Evolutionary conservation across 2,329 filamentous ascomycete genomes (phyloP).

Genomic region (Talaromyces sp.): DNA sequence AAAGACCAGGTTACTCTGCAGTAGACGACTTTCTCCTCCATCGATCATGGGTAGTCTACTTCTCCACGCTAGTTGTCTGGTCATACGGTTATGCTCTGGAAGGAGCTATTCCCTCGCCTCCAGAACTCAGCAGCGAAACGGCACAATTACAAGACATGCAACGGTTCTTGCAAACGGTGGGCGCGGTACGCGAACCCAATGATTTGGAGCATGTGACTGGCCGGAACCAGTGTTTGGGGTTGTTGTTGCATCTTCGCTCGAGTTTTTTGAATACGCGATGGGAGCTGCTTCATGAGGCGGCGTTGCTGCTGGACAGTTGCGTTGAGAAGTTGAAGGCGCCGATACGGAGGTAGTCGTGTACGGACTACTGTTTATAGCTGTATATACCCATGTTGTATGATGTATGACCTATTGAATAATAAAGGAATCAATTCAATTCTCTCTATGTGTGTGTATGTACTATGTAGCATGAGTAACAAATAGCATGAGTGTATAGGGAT

Average conservation of each 20-base stretch:
- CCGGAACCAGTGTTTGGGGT: constrained; percentile 74
- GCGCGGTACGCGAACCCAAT: constrained; percentile 66
- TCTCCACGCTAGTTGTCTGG: constrained; percentile 89
- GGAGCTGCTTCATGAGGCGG: constrained; percentile 87
- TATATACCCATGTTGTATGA: not conserved
- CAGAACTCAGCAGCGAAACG: constrained; percentile 54
- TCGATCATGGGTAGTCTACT: constrained; percentile 91
- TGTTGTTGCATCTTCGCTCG: constrained; percentile 75
- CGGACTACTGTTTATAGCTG: not conserved
- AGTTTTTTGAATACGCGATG: constrained; percentile 79
- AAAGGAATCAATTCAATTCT: not conserved
- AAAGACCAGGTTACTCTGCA: constrained; percentile 61
- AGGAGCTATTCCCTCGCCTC: constrained; percentile 57
- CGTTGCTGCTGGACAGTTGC: constrained; percentile 73
- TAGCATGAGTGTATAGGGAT: too few relatives aligned
- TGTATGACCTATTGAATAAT: not conserved
- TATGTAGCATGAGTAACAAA: too few relatives aligned
- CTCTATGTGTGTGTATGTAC: not conserved
- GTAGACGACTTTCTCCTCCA: constrained; percentile 86
- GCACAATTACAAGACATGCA: constrained; percentile 75
- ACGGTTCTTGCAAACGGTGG: constrained; percentile 67
- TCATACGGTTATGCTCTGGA: constrained; percentile 89
- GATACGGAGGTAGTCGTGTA: not conserved
- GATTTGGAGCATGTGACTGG: constrained; percentile 68
- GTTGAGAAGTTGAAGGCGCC: constrained; percentile 53